Conservation (phyloP, 2,329 filamentous ascomycete species). For the Byssochlamys sp. region DNA sequence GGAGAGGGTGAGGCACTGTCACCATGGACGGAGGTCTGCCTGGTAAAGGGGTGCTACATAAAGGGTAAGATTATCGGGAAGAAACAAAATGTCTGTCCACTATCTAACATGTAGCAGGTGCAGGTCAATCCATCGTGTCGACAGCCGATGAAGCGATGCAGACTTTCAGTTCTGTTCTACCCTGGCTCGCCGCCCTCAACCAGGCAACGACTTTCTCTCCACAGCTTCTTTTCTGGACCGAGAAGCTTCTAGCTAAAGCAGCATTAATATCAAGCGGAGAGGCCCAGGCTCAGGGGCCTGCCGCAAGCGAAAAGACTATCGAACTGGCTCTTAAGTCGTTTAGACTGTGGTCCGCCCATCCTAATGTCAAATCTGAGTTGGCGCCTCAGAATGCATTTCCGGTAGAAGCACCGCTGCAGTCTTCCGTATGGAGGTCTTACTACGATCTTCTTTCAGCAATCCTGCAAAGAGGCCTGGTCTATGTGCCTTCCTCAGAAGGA, state of each 20-base stretch:
- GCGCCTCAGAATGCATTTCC: conserved; percentile 10
- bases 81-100: not conserved
- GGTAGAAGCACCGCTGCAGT: conserved; percentile 16
- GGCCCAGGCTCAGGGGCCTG: conserved; percentile 20
- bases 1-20: conserved; percentile 45
- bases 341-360: conserved; percentile 36
- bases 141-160: conserved; percentile 50
- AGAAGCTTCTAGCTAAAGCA: conserved; percentile 64
- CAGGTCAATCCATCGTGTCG: conserved; percentile 36
- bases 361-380: conserved; percentile 20
- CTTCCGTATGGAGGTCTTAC: conserved; percentile 72
- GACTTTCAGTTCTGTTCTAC: conserved; percentile 57
- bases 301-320: conserved; percentile 17
- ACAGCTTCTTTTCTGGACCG: conserved; percentile 68
- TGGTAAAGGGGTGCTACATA: conserved; percentile 68
- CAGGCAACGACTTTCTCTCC: conserved; percentile 40
- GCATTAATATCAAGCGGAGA: conserved; percentile 58
- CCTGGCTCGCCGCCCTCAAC: conserved; percentile 43
- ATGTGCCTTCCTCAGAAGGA: conserved; percentile 19
- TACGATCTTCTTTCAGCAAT: conserved; percentile 71
- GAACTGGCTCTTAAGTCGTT: conserved; percentile 40
- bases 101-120: conserved; percentile 26
- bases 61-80: conserved; percentile 47
- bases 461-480: conserved; percentile 47
- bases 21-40: conserved; percentile 74